phyloP scores from a whole-genome alignment of 73 alveolate genomes.

The Paraurostyla sp. region DNA sequence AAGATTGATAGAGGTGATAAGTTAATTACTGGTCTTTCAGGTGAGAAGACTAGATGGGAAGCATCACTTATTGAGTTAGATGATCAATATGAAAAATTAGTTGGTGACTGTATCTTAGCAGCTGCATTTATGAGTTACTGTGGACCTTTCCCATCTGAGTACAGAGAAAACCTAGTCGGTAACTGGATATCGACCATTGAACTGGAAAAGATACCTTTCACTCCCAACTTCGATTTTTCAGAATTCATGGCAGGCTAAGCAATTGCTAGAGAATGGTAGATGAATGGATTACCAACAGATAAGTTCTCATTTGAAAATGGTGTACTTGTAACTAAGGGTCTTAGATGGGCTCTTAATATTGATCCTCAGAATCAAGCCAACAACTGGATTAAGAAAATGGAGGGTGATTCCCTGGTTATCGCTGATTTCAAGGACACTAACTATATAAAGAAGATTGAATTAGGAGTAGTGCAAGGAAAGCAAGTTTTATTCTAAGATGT shows the following conservation, averaged over 20 bases:
- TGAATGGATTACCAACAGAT: slow-evolving; percentile 99
- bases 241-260: slow-evolving; percentile 95
- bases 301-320: slow-evolving; percentile 99
- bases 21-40: slow-evolving; percentile 98
- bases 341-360: slow-evolving; percentile 99
- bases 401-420: slow-evolving; percentile 64
- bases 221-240: slow-evolving; percentile 88
- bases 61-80: slow-evolving; percentile 87
- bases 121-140: slow-evolving; percentile 99
- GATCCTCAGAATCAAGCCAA: slow-evolving; percentile 99
- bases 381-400: slow-evolving; percentile 88
- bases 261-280: slow-evolving; percentile 94
- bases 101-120: slow-evolving; percentile 98
- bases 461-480: slow-evolving; percentile 85
- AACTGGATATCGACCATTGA: slow-evolving; percentile 72
- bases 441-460: slow-evolving; percentile 73
- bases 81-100: slow-evolving; percentile 92
- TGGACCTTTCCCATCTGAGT: slow-evolving; percentile 99
- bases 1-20: slow-evolving; percentile 98
- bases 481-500: slow-evolving; percentile 88
- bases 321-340: slow-evolving; percentile 94
- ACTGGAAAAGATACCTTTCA: slow-evolving; percentile 84
- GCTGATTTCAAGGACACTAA: slow-evolving; percentile 74
- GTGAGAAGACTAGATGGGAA: slow-evolving; percentile 99
- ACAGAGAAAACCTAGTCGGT: slow-evolving; percentile 86